phyloP scores from a whole-genome alignment of 345 rosid species.

The Populus ilicifolia region DNA sequence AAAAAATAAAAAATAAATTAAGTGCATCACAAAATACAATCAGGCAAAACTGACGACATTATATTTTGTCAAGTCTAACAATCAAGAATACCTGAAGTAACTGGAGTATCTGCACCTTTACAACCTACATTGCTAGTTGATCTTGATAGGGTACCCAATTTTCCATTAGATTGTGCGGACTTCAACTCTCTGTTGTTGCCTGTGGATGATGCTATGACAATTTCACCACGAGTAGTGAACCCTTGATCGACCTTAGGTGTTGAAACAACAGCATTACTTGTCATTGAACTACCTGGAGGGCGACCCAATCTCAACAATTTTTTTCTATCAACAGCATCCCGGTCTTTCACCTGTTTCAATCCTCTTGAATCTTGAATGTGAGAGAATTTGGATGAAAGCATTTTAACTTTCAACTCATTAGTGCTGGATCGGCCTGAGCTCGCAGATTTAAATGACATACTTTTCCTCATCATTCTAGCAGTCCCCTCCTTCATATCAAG shows the following conservation, averaged over 20 bases:
- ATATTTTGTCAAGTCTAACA: neutral
- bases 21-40: neutral
- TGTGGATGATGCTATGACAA: constrained; percentile 31
- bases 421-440: constrained; percentile 44
- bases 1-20: neutral
- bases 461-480: constrained; percentile 54
- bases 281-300: constrained; percentile 19
- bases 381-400: constrained; percentile 44
- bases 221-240: constrained; percentile 49
- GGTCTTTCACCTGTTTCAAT: constrained; percentile 53
- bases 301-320: constrained; percentile 38
- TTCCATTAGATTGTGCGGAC: constrained; percentile 54
- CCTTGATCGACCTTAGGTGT: constrained; percentile 53
- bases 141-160: constrained; percentile 46
- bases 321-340: constrained; percentile 43
- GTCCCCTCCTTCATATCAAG: constrained; percentile 52
- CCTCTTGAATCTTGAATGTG: constrained; percentile 54
- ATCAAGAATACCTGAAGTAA: constrained; percentile 50
- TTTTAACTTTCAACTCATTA: constrained; percentile 54
- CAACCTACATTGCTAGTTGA: constrained; percentile 48
- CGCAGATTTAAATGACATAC: constrained; percentile 61
- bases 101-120: constrained; percentile 44
- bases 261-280: constrained; percentile 34
- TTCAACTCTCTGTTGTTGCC: constrained; percentile 51
- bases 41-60: neutral